Percentiles rank a stretch among this genome's conserved stretches.
Evolutionary conservation across 2,329 filamentous ascomycete genomes (phyloP).

Genomic region (Phoma sp.): DNA sequence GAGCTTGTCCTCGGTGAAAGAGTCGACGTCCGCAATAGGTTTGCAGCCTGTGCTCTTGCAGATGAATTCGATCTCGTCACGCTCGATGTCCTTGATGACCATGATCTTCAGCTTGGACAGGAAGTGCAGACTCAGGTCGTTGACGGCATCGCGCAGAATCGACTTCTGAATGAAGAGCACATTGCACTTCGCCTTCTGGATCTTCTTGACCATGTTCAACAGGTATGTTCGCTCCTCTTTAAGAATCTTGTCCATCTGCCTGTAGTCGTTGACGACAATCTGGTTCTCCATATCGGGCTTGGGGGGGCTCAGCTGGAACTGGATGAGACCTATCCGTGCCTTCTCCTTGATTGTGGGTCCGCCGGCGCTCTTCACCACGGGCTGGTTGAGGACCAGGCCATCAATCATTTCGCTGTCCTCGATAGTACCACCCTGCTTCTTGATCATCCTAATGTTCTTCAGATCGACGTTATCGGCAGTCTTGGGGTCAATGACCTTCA

Average conservation of each 20-base stretch:
- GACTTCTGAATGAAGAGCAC: conserved; percentile 98
- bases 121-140: conserved; percentile 97
- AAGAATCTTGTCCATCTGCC: conserved; percentile 99
- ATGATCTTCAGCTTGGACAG: conserved; percentile 95
- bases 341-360: conserved; percentile 95
- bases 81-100: conserved; percentile 95
- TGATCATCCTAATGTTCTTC: conserved; percentile 94
- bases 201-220: conserved; percentile 99
- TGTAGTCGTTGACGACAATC: conserved; percentile 98
- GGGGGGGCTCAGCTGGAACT: conserved; percentile 97
- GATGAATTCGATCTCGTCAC: conserved; percentile 98
- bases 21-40: conserved; percentile 97
- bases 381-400: conserved; percentile 88
- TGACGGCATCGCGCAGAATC: conserved; percentile 95
- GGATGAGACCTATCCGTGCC: conserved; percentile 93
- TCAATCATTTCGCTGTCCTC: conserved; percentile 98
- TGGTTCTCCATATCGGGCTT: conserved; percentile 99
- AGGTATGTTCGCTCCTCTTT: conserved; percentile 99
- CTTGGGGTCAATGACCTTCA: conserved; percentile 94
- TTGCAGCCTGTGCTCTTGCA: conserved; percentile 99
- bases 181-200: conserved; percentile 99
- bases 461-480: conserved; percentile 96
- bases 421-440: conserved; percentile 97
- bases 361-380: conserved; percentile 89
- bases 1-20: conserved; percentile 98